Base-by-base conservation (phyloP, 129 eudicot species). In the Artemisia argyi region DNA sequence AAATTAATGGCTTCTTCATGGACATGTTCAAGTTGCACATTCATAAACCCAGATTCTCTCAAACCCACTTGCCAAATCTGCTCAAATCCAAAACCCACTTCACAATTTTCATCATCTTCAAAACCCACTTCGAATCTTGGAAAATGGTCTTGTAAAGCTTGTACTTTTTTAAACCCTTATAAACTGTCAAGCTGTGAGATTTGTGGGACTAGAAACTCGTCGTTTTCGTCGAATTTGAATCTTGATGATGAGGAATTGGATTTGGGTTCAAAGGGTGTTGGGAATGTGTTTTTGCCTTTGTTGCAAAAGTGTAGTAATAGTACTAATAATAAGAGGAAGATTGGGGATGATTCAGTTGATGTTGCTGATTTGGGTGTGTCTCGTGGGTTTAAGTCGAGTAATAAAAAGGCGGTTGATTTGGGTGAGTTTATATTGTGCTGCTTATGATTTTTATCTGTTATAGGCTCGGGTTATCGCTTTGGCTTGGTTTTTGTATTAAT, bases 21-120 rank as follows among this genome's bases (percentile, higher is more conserved):
- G 98, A 17, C 93, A 8, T 94, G 98, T 73, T 77, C 96, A 35
- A 68, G 26, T 63, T 94, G 98, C 91, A 94, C 96, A 1, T 94
- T 89, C 85, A 81, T 81, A 26, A 94, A 94, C 85, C 83, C 93
- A 0, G 63, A 88, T 52, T 53, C 89, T 42, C 86, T 69, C 48
- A 86, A 66, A 67, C 69, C 86, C 69, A 69, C 54, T 60, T 94
- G 98, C 81, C 83, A 85, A 67, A 90, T 94, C 52, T 94, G 98
- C 84, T 75, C 73, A 52, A 61, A 88, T 30, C 32, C 88, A 39
- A 81, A 69, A 61, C 52, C 84, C 20, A 28, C 76, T 7, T 65
- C 86, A 4, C 44, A 76, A 5, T 65, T 84, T 14, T 7, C 72
- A 7, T 12, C 84, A 3, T 51, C 87, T 56, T 66, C 91, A 0